Evolutionary conservation across 306 rosid genomes (phyloP).

Genomic region (Carpinus fangiana): DNA sequence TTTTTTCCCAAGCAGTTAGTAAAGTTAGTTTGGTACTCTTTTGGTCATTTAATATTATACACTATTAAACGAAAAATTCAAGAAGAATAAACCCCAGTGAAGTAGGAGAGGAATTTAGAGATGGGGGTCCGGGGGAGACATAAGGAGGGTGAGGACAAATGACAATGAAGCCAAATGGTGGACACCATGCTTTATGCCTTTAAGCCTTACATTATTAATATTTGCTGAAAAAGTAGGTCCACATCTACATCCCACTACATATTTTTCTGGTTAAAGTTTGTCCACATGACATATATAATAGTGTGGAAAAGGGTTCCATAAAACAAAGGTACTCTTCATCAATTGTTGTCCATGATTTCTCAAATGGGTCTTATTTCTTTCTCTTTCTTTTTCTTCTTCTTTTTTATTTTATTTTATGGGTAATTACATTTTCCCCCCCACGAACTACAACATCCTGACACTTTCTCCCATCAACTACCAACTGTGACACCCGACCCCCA

Average conservation of each 20-base stretch:
- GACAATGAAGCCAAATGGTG: background rate
- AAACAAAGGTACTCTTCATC: constrained; percentile 6
- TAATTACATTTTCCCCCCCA: too few species aligned
- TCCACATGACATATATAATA: constrained; percentile 8
- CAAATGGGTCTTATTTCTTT: too few species aligned
- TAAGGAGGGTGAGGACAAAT: constrained; percentile 12
- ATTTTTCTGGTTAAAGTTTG: constrained; percentile 8
- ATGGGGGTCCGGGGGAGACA: background rate
- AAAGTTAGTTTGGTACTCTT: too few species aligned
- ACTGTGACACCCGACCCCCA: too few species aligned
- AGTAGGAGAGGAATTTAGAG: constrained; percentile 1
- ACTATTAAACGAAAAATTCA: too few species aligned
- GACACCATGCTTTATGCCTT: constrained; percentile 8
- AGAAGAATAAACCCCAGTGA: background rate
- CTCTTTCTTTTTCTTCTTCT: too few species aligned
- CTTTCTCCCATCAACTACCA: too few species aligned
- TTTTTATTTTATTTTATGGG: too few species aligned
- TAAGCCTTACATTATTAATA: background rate
- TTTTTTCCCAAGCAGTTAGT: too few species aligned
- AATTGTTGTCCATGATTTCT: too few species aligned
- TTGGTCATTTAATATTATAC: too few species aligned
- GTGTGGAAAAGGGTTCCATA: background rate
- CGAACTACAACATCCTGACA: too few species aligned
- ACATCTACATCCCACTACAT: constrained; percentile 22
- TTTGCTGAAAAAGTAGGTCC: constrained; percentile 6